Percentiles rank a stretch among this genome's conserved stretches.
These are phyloP conservation scores for Elsinoe australis DNA, from an alignment of 2,329 filamentous ascomycete genomes.

Conservation along the genomic window DNA sequence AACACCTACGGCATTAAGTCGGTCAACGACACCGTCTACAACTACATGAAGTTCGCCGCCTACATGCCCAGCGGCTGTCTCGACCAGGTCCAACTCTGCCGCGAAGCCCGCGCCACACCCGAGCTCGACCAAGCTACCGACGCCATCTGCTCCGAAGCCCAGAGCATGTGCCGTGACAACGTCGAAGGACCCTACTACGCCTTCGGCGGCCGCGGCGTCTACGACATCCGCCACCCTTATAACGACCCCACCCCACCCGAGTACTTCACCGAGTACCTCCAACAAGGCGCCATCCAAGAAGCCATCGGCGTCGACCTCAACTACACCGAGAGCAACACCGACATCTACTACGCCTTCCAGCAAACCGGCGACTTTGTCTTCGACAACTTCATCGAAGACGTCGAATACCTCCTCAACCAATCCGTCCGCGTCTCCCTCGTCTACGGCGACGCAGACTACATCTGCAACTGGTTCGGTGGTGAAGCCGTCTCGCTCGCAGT, in stretches of 20 bases:
- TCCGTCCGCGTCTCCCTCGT: conserved; percentile 33
- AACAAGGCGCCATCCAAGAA: conserved; percentile 8
- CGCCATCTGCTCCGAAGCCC: conserved; percentile 48
- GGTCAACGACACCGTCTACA: conserved; percentile 52
- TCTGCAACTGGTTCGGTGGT: conserved; percentile 45
- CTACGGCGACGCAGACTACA: conserved; percentile 31
- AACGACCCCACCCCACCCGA: conserved; percentile 10
- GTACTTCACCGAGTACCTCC: conserved; percentile 14
- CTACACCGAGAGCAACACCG: conserved; percentile 30
- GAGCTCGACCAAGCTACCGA: conserved; percentile 26
- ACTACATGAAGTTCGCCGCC: conserved; percentile 51
- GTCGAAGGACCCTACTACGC: conserved; percentile 52
- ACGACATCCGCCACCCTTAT: conserved; percentile 48
- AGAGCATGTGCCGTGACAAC: conserved; percentile 48
- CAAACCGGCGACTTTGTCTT: conserved; percentile 55
- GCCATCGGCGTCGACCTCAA: conserved; percentile 18
- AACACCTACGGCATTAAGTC: conserved; percentile 50
- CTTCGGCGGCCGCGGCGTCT: conserved; percentile 48
- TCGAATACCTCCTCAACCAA: conserved; percentile 36
- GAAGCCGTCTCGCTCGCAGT: conserved; percentile 43
- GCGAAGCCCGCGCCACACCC: conserved; percentile 29
- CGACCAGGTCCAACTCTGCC: conserved; percentile 45
- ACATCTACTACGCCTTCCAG: conserved; percentile 47
- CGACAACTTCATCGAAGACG: conserved; percentile 45
- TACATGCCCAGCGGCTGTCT: conserved; percentile 43